Evolutionary conservation across 2,329 filamentous ascomycete species (phyloP).

Genomic region (Aphanocladium album): DNA sequence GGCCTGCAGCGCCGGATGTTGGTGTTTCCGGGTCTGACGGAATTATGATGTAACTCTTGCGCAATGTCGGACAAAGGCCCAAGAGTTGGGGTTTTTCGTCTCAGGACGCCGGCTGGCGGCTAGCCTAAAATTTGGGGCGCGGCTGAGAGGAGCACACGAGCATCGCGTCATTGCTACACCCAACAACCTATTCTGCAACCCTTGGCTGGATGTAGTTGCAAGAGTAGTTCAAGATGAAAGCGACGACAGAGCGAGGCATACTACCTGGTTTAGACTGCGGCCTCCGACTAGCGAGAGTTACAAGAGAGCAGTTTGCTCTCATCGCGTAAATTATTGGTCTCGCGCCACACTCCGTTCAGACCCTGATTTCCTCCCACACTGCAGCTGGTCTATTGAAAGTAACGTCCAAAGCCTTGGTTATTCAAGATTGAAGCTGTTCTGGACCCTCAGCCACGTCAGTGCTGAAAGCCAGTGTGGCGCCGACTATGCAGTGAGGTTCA

Average conservation of each 20-base stretch:
- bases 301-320: neutral
- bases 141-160: neutral
- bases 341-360: neutral
- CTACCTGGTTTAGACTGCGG: neutral
- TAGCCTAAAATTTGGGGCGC: neutral
- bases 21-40: neutral
- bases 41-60: neutral
- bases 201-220: neutral
- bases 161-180: neutral
- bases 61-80: neutral
- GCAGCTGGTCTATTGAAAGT: neutral
- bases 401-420: neutral
- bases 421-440: neutral
- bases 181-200: neutral
- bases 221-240: neutral
- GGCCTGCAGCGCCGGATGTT: neutral
- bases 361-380: neutral
- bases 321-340: neutral
- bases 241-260: neutral
- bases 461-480: neutral
- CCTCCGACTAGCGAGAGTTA: neutral
- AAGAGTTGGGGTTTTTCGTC: neutral
- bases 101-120: neutral
- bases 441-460: slow-evolving; percentile 3
- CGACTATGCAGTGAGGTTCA: neutral